Evolutionary conservation across 345 rosid genomes (phyloP).

Genomic region (Rhodomyrtus tomentosa): DNA sequence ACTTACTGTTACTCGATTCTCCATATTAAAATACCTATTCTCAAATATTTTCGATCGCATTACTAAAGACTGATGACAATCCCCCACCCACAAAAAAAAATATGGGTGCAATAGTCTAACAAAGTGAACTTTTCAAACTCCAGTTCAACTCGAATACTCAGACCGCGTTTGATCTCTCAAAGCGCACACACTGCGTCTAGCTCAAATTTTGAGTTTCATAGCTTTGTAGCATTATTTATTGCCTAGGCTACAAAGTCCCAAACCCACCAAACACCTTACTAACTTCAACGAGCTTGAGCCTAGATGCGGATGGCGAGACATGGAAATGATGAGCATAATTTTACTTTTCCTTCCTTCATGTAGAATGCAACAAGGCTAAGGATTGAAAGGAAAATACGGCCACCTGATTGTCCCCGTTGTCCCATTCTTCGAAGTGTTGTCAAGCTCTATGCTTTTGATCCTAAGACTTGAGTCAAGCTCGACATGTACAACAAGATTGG

Average conservation of each 20-base stretch:
- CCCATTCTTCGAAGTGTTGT: not conserved
- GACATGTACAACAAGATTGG: not conserved
- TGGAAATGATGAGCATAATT: not conserved
- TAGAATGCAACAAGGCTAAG: no score
- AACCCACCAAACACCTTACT: not conserved
- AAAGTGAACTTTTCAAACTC: not conserved
- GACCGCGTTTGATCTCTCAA: not conserved
- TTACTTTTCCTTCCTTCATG: no score
- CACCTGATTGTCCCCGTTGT: not conserved
- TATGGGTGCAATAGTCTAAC: not conserved
- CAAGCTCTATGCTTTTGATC: not conserved
- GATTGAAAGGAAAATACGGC: not conserved
- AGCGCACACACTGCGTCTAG: no score
- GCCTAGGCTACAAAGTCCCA: not conserved
- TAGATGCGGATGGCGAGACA: not conserved
- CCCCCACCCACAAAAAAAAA: no score
- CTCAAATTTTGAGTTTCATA: not conserved
- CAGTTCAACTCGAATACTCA: not conserved
- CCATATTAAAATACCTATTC: accelerated
- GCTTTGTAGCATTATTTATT: not conserved
- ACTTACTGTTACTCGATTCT: accelerated
- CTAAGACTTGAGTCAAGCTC: not conserved
- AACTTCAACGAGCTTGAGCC: not conserved
- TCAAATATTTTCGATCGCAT: no score
- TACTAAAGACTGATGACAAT: no score